Evolutionary conservation across 1,284 basidiomycete genomes (phyloP), one percentile per base, ranked within the genome.

Genomic region (Cronartium ribicola): DNA sequence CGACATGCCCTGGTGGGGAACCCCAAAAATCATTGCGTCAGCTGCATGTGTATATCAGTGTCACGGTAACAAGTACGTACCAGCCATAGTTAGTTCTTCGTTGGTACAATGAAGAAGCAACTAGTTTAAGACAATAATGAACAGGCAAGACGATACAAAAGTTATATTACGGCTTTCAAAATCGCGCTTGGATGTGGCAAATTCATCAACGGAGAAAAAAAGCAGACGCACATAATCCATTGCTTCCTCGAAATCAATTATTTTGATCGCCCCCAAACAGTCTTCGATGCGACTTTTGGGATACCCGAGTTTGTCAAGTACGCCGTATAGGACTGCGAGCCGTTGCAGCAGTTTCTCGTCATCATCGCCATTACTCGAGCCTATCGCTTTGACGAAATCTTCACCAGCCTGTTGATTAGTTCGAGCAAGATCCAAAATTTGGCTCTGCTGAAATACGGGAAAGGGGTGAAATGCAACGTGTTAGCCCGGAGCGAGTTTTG

Each of bases 181-280:
- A 29, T 29, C 29, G 2, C 29, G 29, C 29, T 29, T 29, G 29
- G 29, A 29, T 29, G 29, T 29, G 29, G 20, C 22, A 36, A 51
- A 57, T 48, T 40, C 51, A 2, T 3, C 41, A 55, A 37, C 55
- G 43, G 60, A 36, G 10, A 46, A 4, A 60, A 4, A 37, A 37
- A 63, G 14, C 22, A 46, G 36, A 63, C 68, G 40, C 78, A 94
- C 93, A 92, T 93, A 96, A 79, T 93, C 90, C 72, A 91, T 85
- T n/a, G 91, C 93, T 72, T 94, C 91, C 22, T 97, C 93, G 55
- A 96, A 84, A 6, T 94, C 91, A 20, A 91, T 83, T 0, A 88
- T 80, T 2, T 82, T 87, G 43, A 84, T 81, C 51, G 87, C 22
- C 83, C 81, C 82, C 14, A 96, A 81, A 77, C 91, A 94, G 76